Base-by-base conservation (phyloP, 1,284 basidiomycete species). In the Boletus mariae region DNA sequence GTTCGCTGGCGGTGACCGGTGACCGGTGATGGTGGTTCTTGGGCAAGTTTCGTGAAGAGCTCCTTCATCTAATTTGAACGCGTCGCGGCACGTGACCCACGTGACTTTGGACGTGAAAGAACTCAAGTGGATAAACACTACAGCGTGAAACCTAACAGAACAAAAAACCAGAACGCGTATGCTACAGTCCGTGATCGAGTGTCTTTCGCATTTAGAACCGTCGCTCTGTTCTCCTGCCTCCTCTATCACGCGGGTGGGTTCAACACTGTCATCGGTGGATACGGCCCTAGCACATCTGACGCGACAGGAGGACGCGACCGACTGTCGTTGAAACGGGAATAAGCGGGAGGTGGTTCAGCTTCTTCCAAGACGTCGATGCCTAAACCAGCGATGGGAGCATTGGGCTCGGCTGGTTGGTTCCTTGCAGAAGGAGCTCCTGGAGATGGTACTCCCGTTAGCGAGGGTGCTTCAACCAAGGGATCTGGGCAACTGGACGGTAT, bases 231-330 rank as follows among this genome's bases (percentile, higher is more conserved):
- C n/a, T 28, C n/a, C 32, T 45, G 4, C 29, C 26, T 8, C 32
- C 25, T 38, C 52, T 37, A 42, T 49, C 45, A 17, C 15, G 29
- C 41, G 29, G 29, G 28, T 13, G 52, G 25, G 23, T 34, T 44
- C 3, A 61, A 52, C 5, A 51, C 15, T 1, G 56, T 57, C 7
- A 59, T 58, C 29, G 51, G 57, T 1, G 67, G 61, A 25, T 68
- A 65, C n/a, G 54, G 61, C n/a, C 61, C 57, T 35, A 68, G 45
- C 0, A 44, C 48, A 13, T 59, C 54, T 15, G 56, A 54, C 17
- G 55, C 50, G 3, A 38, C 26, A 11, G 48, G 51, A 13, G 45
- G 55, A n/a, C 41, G 44, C 12, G 53, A 41, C 7, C 46, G 50
- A 31, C 31, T 44, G 17, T 53, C 45, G 17, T 59, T 61, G 25